phyloP scores from a whole-genome alignment of 306 rosid species.

The Rosa persica region DNA sequence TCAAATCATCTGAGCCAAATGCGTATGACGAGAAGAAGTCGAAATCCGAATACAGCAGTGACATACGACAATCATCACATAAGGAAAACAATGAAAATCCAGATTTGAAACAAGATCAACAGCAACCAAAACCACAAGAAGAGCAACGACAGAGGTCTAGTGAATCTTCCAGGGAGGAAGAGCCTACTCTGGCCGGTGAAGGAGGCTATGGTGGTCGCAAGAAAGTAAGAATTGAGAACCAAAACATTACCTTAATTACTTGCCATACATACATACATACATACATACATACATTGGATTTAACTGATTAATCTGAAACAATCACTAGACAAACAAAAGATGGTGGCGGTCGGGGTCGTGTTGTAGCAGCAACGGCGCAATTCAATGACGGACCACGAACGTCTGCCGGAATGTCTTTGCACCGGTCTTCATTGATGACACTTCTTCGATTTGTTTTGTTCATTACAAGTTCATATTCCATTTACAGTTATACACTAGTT shows the following conservation, averaged over 20 bases:
- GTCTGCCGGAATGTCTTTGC: not conserved
- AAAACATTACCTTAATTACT: not conserved
- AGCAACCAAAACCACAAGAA: not conserved
- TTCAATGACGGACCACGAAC: slow-evolving; percentile 2
- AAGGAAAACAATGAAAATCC: not conserved
- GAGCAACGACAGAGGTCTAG: not conserved
- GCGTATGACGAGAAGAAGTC: slow-evolving; percentile 11
- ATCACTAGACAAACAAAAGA: not conserved
- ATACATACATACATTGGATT: too few relatives aligned
- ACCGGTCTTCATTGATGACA: not conserved
- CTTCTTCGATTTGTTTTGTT: not conserved
- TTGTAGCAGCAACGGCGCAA: slow-evolving; percentile 14
- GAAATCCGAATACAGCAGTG: not conserved
- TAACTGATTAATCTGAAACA: not conserved
- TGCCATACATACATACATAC: too few relatives aligned
- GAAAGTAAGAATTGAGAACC: not conserved
- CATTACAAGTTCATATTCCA: not conserved
- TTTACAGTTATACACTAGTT: not conserved
- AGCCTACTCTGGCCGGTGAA: slow-evolving; percentile 3
- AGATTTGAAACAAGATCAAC: not conserved
- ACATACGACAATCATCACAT: not conserved
- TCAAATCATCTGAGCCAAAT: not conserved
- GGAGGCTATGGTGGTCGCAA: slow-evolving; percentile 22
- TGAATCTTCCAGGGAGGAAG: slow-evolving; percentile 9
- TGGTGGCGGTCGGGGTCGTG: slow-evolving; percentile 14